phyloP scores from a whole-genome alignment of 208 protist genomes.

The Leishmania braziliensis region DNA sequence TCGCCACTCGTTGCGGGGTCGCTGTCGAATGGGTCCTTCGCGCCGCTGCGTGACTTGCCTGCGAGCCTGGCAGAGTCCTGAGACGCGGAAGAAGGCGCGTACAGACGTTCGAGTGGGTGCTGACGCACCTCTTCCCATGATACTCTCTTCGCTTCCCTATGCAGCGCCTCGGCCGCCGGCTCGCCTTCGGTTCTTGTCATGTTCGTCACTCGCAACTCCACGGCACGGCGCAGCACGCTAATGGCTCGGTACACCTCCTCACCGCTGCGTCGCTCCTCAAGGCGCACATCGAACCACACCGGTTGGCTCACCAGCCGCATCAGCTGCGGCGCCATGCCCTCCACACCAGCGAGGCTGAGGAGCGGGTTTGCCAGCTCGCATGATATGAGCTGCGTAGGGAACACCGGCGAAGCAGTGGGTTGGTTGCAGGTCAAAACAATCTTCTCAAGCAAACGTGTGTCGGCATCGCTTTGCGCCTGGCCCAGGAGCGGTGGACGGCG shows the following conservation, averaged over 20 bases:
- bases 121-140: constrained; percentile 26
- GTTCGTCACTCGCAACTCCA: constrained; percentile 51
- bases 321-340: constrained; percentile 16
- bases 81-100: constrained; percentile 15
- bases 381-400: constrained; percentile 64
- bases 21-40: constrained; percentile 9
- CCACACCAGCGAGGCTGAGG: constrained; percentile 14
- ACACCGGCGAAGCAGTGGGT: constrained; percentile 43
- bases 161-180: constrained; percentile 1
- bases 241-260: constrained; percentile 16
- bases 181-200: neutral
- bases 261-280: constrained; percentile 20
- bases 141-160: constrained; percentile 2
- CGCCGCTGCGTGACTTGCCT: neutral
- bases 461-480: constrained; percentile 6
- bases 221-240: constrained; percentile 41
- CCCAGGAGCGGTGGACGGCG: constrained; percentile 21
- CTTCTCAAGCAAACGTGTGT: neutral
- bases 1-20: constrained; percentile 17
- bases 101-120: constrained; percentile 64
- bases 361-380: constrained; percentile 60
- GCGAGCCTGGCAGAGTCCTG: neutral
- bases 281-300: constrained; percentile 31
- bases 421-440: constrained; percentile 36
- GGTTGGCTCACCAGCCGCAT: constrained; percentile 6